phyloP scores from a whole-genome alignment of 768 basidiomycete species.

The Hygrocybe punicea region DNA sequence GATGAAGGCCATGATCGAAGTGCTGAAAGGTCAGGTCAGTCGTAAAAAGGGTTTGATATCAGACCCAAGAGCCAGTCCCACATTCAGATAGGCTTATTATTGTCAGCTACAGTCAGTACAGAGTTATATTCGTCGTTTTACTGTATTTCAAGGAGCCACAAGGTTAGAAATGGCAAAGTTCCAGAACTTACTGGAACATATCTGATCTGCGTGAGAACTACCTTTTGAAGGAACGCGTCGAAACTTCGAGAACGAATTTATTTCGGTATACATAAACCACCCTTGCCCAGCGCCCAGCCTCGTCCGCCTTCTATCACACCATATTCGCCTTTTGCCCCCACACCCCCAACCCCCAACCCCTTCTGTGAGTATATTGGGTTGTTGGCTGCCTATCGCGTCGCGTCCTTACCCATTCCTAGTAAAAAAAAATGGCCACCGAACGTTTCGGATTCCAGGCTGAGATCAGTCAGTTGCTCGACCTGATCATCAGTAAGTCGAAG shows the following conservation, averaged over 20 bases:
- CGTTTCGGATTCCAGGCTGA: constrained; percentile 98
- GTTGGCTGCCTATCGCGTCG: background rate
- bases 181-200: background rate
- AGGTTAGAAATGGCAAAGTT: constrained; percentile 34
- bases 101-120: too few relatives aligned
- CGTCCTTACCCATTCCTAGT: constrained; percentile 2
- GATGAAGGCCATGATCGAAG: constrained; percentile 66
- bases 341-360: background rate
- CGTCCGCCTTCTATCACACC: background rate
- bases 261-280: background rate
- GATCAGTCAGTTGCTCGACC: constrained; percentile 96
- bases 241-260: constrained; percentile 4
- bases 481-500: constrained; percentile 88
- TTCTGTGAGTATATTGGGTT: background rate
- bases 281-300: background rate
- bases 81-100: constrained; percentile 17
- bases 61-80: constrained; percentile 46
- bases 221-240: constrained; percentile 1
- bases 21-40: constrained; percentile 55
- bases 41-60: constrained; percentile 43
- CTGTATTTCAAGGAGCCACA: too few relatives aligned
- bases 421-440: constrained; percentile 65
- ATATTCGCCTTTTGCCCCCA: background rate
- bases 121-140: too few relatives aligned
- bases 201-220: constrained; percentile 1